Evolutionary conservation across 23 red algal species (phyloP).

Genomic region (Agarophyton chilense): DNA sequence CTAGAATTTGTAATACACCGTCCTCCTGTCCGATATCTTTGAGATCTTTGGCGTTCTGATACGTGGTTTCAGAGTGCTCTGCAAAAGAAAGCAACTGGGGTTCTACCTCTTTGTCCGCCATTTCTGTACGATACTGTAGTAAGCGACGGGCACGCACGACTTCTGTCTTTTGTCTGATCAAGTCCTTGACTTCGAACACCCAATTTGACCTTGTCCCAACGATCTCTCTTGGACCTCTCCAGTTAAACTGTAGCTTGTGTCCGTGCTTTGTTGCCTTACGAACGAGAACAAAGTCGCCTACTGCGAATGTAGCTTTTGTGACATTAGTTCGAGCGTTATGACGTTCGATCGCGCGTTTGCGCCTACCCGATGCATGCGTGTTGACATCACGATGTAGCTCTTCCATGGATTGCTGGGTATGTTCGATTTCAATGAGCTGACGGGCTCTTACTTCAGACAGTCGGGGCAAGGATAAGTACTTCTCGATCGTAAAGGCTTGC

Average conservation of each 20-base stretch:
- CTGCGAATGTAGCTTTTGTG: background rate
- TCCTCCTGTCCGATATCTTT: background rate
- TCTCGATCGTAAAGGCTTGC: background rate
- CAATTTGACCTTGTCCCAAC: background rate
- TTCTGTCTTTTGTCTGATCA: constrained; percentile 21
- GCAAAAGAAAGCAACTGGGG: background rate
- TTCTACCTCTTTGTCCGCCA: background rate
- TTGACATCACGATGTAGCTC: background rate
- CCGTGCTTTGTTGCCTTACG: background rate
- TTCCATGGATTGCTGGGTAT: background rate
- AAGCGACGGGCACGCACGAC: background rate
- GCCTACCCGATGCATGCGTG: background rate
- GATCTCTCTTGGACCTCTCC: constrained; percentile 34
- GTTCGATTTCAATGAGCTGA: constrained; percentile 29
- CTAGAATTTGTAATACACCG: background rate
- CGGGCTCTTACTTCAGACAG: background rate
- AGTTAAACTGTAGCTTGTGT: constrained; percentile 20
- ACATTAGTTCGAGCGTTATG: constrained; percentile 34
- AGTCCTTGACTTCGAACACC: constrained; percentile 2
- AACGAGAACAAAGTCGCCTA: constrained; percentile 50
- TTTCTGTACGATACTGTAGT: too few species aligned
- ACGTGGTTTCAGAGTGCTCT: constrained; percentile 27
- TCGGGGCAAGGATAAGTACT: background rate
- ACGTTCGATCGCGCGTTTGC: background rate
- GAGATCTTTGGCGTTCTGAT: constrained; percentile 8